Base-by-base conservation (phyloP, 1,284 basidiomycete species). In the Tranzscheliella williamsii region DNA sequence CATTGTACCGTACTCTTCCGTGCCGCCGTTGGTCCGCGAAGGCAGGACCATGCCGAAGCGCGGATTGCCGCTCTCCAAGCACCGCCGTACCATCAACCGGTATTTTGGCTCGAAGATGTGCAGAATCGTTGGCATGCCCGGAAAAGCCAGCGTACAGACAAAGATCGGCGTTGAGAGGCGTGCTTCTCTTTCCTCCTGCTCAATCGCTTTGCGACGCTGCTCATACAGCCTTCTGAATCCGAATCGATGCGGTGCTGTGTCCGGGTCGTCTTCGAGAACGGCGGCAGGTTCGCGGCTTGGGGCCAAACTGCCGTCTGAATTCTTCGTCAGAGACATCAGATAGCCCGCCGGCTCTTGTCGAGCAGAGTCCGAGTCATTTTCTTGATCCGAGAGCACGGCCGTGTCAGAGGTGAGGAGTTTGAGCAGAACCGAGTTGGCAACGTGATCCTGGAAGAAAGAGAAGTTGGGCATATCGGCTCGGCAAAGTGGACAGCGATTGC, bases 81-180 rank as follows among this genome's bases (percentile, higher is more conserved):
- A 91, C 4, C 92, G 86, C 18, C 92, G 86, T 44, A 96, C 86
- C 92, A 96, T 94, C 29, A 96, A 83, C 11, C 91, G 86, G 78
- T 96, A 86, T 46, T 83, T 82, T 0, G 93, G 92, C 78, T 97
- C 93, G 73, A 90, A 95, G 70, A 96, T 87, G 78, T 95, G 91
- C 26, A 97, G 80, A 47, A 89, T 83, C 35, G 88, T 92, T 16
- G 91, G 91, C 82, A 92, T 86, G 42, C 86, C 86, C 1, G 92
- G 92, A 80, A 94, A 96, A 34, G 87, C 86, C 38, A 95, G 85
- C 41, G 89, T 88, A 75, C 87, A 90, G 57, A 93, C 85, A 68
- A 96, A 92, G 61, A 97, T 87, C 36, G 93, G 91, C 12, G 90
- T 92, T 73, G 91, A 86, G 42, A 93, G 83, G 22, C 87, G 82